Percentiles rank a stretch among this genome's conserved stretches.
Conservation (phyloP, 129 eudicot genomes). For the Helianthus annuus region DNA sequence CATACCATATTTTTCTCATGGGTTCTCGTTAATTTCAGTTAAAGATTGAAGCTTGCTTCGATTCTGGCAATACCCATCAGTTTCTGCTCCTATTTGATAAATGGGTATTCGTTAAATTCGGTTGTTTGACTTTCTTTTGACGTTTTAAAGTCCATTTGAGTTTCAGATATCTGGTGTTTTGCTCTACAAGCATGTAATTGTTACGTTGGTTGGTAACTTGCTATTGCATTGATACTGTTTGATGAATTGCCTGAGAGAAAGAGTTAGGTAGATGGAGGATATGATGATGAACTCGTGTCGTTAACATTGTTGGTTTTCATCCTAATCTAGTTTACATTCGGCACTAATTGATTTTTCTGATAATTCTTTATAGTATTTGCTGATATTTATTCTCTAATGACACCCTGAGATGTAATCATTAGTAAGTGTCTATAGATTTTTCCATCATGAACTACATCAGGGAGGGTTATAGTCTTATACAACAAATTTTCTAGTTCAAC, state of each 20-base stretch:
- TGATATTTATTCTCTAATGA: conserved; percentile 35
- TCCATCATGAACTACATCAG: conserved; percentile 46
- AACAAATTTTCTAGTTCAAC: conserved; percentile 8
- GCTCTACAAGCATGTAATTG: conserved; percentile 42
- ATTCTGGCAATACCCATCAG: conserved; percentile 44
- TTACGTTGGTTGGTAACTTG: conserved; percentile 5
- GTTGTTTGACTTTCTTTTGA: not conserved
- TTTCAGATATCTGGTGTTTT: conserved; percentile 21
- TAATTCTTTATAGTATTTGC: conserved; percentile 33
- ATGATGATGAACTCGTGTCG: conserved; percentile 34
- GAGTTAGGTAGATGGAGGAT: conserved; percentile 39
- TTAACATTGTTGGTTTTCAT: conserved; percentile 23
- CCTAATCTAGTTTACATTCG: conserved; percentile 30
- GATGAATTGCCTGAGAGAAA: conserved; percentile 34
- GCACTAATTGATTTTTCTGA: conserved; percentile 43
- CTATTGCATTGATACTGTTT: conserved; percentile 35
- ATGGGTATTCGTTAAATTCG: conserved; percentile 70
- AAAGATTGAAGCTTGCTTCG: conserved; percentile 11
- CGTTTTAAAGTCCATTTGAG: not conserved
- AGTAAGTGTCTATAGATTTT: conserved; percentile 34
- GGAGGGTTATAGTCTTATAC: conserved; percentile 30
- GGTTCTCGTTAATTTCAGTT: conserved; percentile 32
- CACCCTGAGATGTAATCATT: conserved; percentile 42
- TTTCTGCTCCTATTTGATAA: conserved; percentile 27
- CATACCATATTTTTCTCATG: conserved; percentile 17